Percentiles rank a stretch among this genome's conserved stretches.
These are phyloP conservation scores for Oryza rufipogon DNA, from an alignment of 176 grass and related monocot species.

Conservation along the genomic window DNA sequence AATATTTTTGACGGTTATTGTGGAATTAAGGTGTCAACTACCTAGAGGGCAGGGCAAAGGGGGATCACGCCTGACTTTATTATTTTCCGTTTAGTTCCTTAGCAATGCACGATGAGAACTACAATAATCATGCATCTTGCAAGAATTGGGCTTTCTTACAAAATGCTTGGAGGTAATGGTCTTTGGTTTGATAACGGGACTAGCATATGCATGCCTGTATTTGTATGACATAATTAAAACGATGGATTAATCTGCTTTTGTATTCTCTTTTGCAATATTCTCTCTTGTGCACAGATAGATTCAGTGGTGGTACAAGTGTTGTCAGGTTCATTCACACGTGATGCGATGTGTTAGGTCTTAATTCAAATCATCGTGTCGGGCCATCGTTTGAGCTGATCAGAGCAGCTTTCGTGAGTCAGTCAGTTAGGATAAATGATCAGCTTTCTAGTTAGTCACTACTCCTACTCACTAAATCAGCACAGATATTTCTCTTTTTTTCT, in stretches of 20 bases:
- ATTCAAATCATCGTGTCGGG: conserved; percentile 38
- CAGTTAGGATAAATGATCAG: not conserved
- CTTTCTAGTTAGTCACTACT: conserved; percentile 14
- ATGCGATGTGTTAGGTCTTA: conserved; percentile 43
- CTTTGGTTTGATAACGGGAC: too few relatives aligned
- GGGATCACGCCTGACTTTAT: conserved; percentile 29
- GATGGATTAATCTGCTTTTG: not conserved
- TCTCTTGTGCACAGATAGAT: not conserved
- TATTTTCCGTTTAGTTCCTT: conserved; percentile 30
- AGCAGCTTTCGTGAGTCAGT: conserved; percentile 5
- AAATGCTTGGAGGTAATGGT: not conserved
- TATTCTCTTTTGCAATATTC: not conserved
- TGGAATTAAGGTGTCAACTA: not conserved
- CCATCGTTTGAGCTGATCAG: conserved; percentile 16
- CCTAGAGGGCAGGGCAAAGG: conserved; percentile 11
- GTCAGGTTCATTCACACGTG: conserved; percentile 42
- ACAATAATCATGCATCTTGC: not conserved
- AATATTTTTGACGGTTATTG: not conserved
- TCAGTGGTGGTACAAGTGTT: conserved; percentile 33
- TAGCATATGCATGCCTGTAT: not conserved
- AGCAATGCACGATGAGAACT: not conserved
- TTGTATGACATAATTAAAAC: not conserved
- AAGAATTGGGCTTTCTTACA: not conserved
- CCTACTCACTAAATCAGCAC: not conserved
- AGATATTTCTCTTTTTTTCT: not conserved